Conservation (phyloP, 257 asterid genomes). For the Gentiana macrophylla region DNA sequence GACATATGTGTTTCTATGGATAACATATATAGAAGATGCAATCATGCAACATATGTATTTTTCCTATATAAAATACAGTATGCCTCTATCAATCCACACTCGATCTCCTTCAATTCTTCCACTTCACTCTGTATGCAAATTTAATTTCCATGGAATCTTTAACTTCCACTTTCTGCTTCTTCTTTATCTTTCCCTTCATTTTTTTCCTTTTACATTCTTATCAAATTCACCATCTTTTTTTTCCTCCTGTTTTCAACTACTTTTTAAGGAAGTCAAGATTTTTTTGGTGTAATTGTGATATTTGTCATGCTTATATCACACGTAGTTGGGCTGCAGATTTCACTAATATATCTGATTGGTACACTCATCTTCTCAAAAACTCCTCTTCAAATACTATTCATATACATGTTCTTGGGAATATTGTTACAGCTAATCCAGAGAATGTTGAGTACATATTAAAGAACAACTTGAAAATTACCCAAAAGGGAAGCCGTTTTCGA, state of each 20-base stretch:
- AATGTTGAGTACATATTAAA: slow-evolving; percentile 39
- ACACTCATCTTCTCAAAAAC: slow-evolving; percentile 41
- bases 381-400: slow-evolving; percentile 50
- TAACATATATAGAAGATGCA: too few relatives aligned
- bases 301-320: slow-evolving; percentile 39
- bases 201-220: too few relatives aligned
- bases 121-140: slow-evolving; percentile 8
- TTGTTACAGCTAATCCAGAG: slow-evolving; percentile 29
- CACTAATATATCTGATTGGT: slow-evolving; percentile 67
- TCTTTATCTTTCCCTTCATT: slow-evolving; percentile 6
- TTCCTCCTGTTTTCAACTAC: slow-evolving; percentile 9
- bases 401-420: slow-evolving; percentile 59
- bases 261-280: slow-evolving; percentile 8
- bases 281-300: slow-evolving; percentile 43
- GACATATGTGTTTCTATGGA: too few relatives aligned
- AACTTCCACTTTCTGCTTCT: slow-evolving; percentile 4
- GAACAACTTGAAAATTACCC: slow-evolving; percentile 31
- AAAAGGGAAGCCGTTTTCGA: slow-evolving; percentile 34
- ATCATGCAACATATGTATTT: background rate
- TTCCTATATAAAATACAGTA: slow-evolving; percentile 1
- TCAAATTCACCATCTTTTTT: slow-evolving; percentile 1
- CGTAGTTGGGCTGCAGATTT: slow-evolving; percentile 36
- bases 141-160: slow-evolving; percentile 22
- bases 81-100: background rate
- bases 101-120: background rate